phyloP scores from a whole-genome alignment of 2,329 filamentous ascomycete species.

The Teratosphaeria pseudoeucalypti region DNA sequence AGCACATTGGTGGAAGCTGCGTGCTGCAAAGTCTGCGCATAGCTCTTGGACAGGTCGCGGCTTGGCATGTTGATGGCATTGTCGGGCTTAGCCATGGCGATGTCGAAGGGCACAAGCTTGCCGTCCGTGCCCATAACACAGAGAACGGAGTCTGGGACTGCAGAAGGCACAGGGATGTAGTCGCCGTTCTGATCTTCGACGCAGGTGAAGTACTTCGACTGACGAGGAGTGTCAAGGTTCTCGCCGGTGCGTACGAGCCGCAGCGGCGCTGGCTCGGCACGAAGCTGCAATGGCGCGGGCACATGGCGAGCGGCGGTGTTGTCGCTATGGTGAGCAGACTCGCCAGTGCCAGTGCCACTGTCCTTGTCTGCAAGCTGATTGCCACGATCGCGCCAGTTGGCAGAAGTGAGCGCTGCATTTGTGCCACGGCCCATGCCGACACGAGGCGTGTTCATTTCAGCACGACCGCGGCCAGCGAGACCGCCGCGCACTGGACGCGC shows the following conservation, averaged over 20 bases:
- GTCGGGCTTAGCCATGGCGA: neutral
- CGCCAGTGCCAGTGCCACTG: neutral
- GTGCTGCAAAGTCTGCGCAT: neutral
- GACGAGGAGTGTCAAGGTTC: neutral
- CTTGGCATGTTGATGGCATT: neutral
- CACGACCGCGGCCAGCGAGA: neutral
- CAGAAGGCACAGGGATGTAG: neutral
- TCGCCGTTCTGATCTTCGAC: conserved; percentile 4
- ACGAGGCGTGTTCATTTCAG: neutral
- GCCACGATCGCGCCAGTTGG: neutral
- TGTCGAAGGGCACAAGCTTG: neutral
- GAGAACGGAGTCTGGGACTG: neutral
- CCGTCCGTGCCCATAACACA: neutral
- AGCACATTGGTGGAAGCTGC: neutral
- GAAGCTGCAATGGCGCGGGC: neutral
- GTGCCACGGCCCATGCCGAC: neutral
- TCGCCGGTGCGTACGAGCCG: conserved; percentile 3
- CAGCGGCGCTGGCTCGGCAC: neutral
- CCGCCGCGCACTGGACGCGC: neutral
- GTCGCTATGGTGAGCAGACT: neutral
- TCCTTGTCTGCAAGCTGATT: neutral
- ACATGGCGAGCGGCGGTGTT: neutral
- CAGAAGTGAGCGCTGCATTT: neutral
- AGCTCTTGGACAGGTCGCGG: neutral
- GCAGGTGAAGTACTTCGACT: conserved; percentile 1